A percentile compares a stretch with the other conserved stretches of the same genome.
Evolutionary conservation across 192 early-diverging fungal species (phyloP).

Genomic region (Coemansia sp.): DNA sequence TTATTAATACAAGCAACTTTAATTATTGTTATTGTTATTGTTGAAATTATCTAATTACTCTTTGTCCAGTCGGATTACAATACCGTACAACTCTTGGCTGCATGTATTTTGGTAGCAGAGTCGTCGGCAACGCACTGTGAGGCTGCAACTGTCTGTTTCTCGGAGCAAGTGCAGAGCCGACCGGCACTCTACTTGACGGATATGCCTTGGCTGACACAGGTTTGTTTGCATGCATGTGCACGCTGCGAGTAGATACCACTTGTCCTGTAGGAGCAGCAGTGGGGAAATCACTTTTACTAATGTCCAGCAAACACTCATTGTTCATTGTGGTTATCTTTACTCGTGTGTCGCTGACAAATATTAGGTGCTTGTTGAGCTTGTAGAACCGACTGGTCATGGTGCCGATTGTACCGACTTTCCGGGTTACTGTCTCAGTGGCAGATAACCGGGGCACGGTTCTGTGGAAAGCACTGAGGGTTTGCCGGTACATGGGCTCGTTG

Average conservation of each 20-base stretch:
- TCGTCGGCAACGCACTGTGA: too few species aligned
- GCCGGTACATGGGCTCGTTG: constrained; percentile 9
- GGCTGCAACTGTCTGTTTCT: too few species aligned
- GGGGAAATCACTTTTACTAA: background rate
- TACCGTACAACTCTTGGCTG: too few species aligned
- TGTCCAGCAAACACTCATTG: constrained; percentile 7
- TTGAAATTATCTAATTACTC: too few species aligned
- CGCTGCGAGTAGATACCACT: background rate
- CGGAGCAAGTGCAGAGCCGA: too few species aligned
- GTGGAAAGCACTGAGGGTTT: background rate
- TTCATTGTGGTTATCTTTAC: constrained; percentile 10
- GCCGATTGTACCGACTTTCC: constrained; percentile 9
- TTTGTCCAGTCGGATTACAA: too few species aligned
- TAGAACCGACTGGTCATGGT: constrained; percentile 8
- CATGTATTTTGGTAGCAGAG: too few species aligned
- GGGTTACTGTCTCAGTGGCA: background rate
- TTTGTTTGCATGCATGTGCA: too few species aligned
- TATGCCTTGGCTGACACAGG: too few species aligned
- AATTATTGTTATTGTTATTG: too few species aligned
- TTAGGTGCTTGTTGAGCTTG: background rate
- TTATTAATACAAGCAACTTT: too few species aligned
- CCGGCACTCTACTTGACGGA: too few species aligned
- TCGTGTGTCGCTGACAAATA: constrained; percentile 5
- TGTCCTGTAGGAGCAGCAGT: background rate
- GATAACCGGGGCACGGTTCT: background rate